phyloP scores from a whole-genome alignment of 306 rosid species.

The Medicago ruthenica region DNA sequence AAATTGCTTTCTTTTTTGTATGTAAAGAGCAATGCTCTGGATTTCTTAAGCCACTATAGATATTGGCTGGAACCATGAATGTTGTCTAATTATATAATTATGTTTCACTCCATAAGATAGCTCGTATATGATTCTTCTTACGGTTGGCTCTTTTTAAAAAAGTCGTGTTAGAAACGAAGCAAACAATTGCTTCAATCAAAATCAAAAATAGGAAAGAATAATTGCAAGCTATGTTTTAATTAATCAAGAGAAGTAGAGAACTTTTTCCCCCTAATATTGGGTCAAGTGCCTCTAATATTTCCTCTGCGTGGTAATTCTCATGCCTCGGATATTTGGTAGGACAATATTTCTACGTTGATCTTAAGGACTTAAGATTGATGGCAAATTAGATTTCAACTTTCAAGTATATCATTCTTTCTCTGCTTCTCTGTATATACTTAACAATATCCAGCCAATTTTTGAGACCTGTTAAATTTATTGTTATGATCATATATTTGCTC shows the following conservation, averaged over 20 bases:
- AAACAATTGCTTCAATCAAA: constrained; percentile 8
- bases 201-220: neutral
- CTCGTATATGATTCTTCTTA: neutral
- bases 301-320: neutral
- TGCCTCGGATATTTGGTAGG: neutral
- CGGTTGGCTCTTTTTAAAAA: too few relatives aligned
- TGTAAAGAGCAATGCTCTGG: constrained; percentile 47
- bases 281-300: neutral
- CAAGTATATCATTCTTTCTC: too few relatives aligned
- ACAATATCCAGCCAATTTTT: too few relatives aligned
- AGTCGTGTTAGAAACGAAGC: neutral
- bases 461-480: too few relatives aligned
- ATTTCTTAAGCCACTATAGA: neutral
- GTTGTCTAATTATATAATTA: neutral
- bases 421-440: too few relatives aligned
- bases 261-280: neutral
- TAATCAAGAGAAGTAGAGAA: neutral
- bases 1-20: constrained; percentile 82
- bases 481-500: too few relatives aligned
- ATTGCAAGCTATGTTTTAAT: neutral
- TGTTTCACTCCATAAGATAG: neutral
- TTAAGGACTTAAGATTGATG: neutral
- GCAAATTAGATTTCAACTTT: too few relatives aligned
- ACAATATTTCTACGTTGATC: too few relatives aligned
- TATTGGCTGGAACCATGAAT: neutral